Conservation (phyloP, 345 rosid species). For the Euclidium syriacum region DNA sequence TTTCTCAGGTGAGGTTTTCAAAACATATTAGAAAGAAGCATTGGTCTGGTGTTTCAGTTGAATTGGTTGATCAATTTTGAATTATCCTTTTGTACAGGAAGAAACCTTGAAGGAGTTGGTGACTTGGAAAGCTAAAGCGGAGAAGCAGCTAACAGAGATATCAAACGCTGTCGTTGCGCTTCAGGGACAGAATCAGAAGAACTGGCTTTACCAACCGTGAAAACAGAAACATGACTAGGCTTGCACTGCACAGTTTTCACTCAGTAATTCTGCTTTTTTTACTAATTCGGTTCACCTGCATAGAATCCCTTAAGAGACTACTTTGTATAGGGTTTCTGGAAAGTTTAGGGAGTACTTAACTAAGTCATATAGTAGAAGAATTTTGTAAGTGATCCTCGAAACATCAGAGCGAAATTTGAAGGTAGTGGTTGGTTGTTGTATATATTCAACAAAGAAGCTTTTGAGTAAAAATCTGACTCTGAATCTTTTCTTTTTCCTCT, state of each 20-base stretch:
- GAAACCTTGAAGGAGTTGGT: slow-evolving; percentile 63
- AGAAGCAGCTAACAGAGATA: slow-evolving; percentile 66
- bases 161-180: slow-evolving; percentile 45
- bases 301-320: slow-evolving; percentile 26
- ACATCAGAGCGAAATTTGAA: not conserved
- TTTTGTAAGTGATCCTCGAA: not conserved
- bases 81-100: slow-evolving; percentile 44
- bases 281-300: slow-evolving; percentile 17
- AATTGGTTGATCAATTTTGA: not conserved
- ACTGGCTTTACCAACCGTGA: slow-evolving; percentile 7
- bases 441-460: slow-evolving; percentile 10
- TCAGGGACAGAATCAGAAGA: slow-evolving; percentile 42
- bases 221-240: slow-evolving; percentile 20
- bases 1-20: slow-evolving; percentile 49
- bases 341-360: slow-evolving; percentile 21
- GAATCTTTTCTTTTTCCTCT: not conserved
- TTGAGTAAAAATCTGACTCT: not conserved
- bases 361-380: slow-evolving; percentile 4
- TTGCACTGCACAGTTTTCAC: slow-evolving; percentile 15
- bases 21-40: slow-evolving; percentile 2
- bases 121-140: slow-evolving; percentile 76
- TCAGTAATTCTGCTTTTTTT: not conserved
- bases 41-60: not conserved
- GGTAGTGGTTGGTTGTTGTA: slow-evolving; percentile 13
- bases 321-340: slow-evolving; percentile 30